These are phyloP conservation scores for Lactarius hatsudake DNA, from an alignment of 768 basidiomycete genomes.

Conservation along the genomic window DNA sequence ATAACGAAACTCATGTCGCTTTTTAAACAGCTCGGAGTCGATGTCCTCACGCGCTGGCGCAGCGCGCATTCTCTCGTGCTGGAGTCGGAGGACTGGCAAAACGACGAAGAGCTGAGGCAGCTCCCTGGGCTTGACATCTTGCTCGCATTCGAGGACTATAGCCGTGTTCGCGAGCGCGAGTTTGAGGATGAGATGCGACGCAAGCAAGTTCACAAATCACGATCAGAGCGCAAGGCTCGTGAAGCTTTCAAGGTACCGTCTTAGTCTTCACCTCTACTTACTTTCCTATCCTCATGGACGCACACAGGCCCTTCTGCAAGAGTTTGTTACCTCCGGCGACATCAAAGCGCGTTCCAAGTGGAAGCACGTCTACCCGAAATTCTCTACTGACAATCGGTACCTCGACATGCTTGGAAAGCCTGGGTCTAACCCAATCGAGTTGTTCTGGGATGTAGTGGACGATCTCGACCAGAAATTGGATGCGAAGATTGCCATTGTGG, in stretches of 20 bases:
- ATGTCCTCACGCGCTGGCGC: conserved; percentile 93
- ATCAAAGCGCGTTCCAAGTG: conserved; percentile 86
- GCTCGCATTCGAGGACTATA: conserved; percentile 92
- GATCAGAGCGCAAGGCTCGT: conserved; percentile 84
- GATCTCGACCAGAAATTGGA: conserved; percentile 82
- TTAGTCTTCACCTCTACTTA: neutral
- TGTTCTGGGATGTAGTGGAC: conserved; percentile 95
- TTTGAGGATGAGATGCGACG: conserved; percentile 85
- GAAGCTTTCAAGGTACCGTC: conserved; percentile 79
- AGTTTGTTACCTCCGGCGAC: conserved; percentile 60
- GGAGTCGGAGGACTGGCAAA: conserved; percentile 75
- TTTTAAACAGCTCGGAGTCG: conserved; percentile 85
- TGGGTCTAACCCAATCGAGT: conserved; percentile 91
- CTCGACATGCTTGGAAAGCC: conserved; percentile 85
- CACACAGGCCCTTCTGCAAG: conserved; percentile 65
- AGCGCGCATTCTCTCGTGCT: conserved; percentile 74
- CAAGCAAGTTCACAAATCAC: conserved; percentile 75
- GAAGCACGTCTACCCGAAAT: conserved; percentile 80
- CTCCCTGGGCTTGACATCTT: conserved; percentile 91
- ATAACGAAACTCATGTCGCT: conserved; percentile 79
- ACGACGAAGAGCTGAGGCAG: conserved; percentile 72
- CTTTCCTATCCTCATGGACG: neutral
- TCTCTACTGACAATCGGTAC: conserved; percentile 81
- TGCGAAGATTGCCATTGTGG: conserved; percentile 66
- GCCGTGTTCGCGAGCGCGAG: conserved; percentile 84